A percentile compares a stretch with the other conserved stretches of the same genome.
phyloP scores from a whole-genome alignment of 495 filamentous ascomycete genomes.

The Mycothermus thermophilus region DNA sequence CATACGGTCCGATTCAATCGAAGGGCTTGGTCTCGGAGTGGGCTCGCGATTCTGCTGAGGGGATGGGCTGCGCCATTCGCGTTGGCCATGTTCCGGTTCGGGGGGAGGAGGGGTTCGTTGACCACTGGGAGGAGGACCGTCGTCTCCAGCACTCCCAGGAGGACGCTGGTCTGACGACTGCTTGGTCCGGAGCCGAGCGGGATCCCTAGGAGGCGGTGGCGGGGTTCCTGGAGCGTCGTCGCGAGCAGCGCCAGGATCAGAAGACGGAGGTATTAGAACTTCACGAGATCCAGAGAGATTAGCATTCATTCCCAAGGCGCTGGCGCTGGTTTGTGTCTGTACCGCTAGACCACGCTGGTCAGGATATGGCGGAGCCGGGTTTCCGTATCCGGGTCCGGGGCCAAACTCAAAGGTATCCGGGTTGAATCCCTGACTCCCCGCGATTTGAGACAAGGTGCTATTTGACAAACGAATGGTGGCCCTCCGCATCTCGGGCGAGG shows the following conservation, averaged over 20 bases:
- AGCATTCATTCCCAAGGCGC: constrained; percentile 34
- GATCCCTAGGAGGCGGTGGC: constrained; percentile 21
- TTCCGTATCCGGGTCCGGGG: too few relatives aligned
- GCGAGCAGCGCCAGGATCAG: constrained; percentile 10
- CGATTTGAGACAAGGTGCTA: constrained; percentile 64
- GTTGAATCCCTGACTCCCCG: constrained; percentile 43
- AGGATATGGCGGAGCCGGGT: too few relatives aligned
- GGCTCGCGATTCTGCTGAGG: constrained; percentile 51
- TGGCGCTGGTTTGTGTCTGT: constrained; percentile 31
- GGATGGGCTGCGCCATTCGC: constrained; percentile 19
- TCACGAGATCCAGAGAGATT: constrained; percentile 36
- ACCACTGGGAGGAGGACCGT: constrained; percentile 14
- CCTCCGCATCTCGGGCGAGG: constrained; percentile 58
- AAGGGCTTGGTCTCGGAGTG: constrained; percentile 24
- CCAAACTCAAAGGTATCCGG: constrained; percentile 12
- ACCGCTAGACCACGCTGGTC: constrained; percentile 29
- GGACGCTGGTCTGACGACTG: too few relatives aligned
- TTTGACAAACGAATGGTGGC: constrained; percentile 70
- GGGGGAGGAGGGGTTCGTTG: constrained; percentile 27
- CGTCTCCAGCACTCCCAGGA: too few relatives aligned
- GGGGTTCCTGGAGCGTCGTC: constrained; percentile 19
- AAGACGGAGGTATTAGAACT: constrained; percentile 30
- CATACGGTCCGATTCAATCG: constrained; percentile 17
- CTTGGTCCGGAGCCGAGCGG: constrained; percentile 19
- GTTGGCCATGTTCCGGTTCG: constrained; percentile 13